Conservation (phyloP, 768 basidiomycete species). For the Lactarius vividus region DNA sequence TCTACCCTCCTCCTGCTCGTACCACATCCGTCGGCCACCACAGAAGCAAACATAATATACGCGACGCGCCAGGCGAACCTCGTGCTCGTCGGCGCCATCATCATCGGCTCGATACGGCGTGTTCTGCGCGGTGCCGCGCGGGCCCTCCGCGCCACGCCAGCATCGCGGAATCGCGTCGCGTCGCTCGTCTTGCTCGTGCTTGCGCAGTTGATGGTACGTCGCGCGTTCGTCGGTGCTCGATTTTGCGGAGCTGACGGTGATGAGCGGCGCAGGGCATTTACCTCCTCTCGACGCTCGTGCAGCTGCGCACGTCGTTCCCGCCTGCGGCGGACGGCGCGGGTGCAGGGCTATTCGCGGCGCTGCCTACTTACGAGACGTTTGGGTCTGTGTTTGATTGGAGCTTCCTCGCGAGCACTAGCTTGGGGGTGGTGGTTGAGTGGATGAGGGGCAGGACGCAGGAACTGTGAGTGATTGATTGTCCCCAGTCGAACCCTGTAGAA, state of each 20-base stretch:
- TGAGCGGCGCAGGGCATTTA: constrained; percentile 61
- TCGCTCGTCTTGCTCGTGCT: constrained; percentile 74
- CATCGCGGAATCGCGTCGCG: constrained; percentile 63
- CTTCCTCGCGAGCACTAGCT: constrained; percentile 59
- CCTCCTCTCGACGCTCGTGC: constrained; percentile 77
- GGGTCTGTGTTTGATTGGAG: constrained; percentile 72
- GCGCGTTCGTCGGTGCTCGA: background rate
- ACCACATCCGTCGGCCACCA: constrained; percentile 23
- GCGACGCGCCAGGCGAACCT: constrained; percentile 60
- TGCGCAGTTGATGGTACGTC: constrained; percentile 77
- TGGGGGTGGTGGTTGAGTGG: constrained; percentile 54
- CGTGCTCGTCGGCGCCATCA: constrained; percentile 70
- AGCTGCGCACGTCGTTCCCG: constrained; percentile 79
- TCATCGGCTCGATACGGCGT: constrained; percentile 65
- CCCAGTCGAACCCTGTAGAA: too few species aligned
- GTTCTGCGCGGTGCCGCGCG: constrained; percentile 68
- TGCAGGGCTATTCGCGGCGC: constrained; percentile 62
- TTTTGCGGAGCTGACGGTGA: background rate
- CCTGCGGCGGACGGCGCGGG: constrained; percentile 41
- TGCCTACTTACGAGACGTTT: constrained; percentile 73
- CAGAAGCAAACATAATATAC: constrained; percentile 38
- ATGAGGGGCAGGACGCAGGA: constrained; percentile 27
- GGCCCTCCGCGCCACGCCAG: constrained; percentile 51
- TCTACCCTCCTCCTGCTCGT: constrained; percentile 42
- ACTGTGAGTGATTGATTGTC: background rate